These are phyloP conservation scores for Aspergillus candidus DNA, from an alignment of 2,329 filamentous ascomycete species.

Conservation along the genomic window DNA sequence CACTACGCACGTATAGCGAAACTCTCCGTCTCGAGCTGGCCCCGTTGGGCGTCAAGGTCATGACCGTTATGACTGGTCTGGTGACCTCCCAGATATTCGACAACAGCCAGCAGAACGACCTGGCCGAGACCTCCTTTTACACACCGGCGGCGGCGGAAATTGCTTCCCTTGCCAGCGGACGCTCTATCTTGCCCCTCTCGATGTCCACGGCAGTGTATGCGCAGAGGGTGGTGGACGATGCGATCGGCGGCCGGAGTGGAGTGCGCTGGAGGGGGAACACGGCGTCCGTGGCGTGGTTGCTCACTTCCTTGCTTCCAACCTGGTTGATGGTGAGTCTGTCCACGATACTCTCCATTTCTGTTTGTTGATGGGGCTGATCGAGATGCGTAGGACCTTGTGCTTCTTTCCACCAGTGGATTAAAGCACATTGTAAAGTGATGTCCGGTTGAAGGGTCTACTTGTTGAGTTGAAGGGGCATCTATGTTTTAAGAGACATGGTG, in stretches of 20 bases:
- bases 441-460: no score
- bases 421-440: no score
- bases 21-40: slow-evolving; percentile 19
- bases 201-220: slow-evolving; percentile 13
- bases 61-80: slow-evolving; percentile 15
- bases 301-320: slow-evolving; percentile 5
- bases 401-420: no score
- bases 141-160: slow-evolving; percentile 9
- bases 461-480: no score
- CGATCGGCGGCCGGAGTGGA: slow-evolving; percentile 17
- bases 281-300: slow-evolving; percentile 7
- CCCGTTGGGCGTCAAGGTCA: slow-evolving; percentile 19
- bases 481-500: no score
- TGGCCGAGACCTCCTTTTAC: slow-evolving; percentile 17
- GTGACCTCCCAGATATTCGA: slow-evolving; percentile 15
- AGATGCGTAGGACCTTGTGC: no score
- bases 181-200: not conserved
- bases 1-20: slow-evolving; percentile 15
- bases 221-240: slow-evolving; percentile 16
- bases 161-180: not conserved
- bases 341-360: no score
- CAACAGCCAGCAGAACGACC: slow-evolving; percentile 6
- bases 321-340: slow-evolving; percentile 13
- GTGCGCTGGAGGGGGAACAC: slow-evolving; percentile 16
- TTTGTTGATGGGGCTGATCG: no score